These are phyloP conservation scores for thale cress (Arabidopsis thaliana) DNA, from an alignment of 345 rosid species.

Conservation along the genomic window TAIR10.1 NC_003074.8:6629001-6629500, in stretches of 20 bases:
- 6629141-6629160: conserved; percentile 71
- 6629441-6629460: conserved; percentile 81
- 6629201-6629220: conserved; percentile 94
- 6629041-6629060: conserved; percentile 97
- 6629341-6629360: conserved; percentile 87
- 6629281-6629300: conserved; percentile 87
- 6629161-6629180: conserved; percentile 78
- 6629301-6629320: conserved; percentile 97
- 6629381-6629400: conserved; percentile 97
- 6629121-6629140: conserved; percentile 84
- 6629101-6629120: conserved; percentile 86
- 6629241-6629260: conserved; percentile 95
- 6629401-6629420: conserved; percentile 82
- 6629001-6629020: conserved; percentile 69
- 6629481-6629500: conserved; percentile 65
- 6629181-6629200: conserved; percentile 87
- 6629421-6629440: conserved; percentile 87
- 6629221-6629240: conserved; percentile 90
- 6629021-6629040: conserved; percentile 96
- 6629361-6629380: conserved; percentile 81
- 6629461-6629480: conserved; percentile 67
- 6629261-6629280: conserved; percentile 95
- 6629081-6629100: conserved; percentile 98
- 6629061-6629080: conserved; percentile 98
- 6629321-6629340: conserved; percentile 92